Evolutionary conservation across 2,329 filamentous ascomycete genomes (phyloP), one percentile per base, ranked within the genome.

Genomic region (Colletotrichum abscissum): DNA sequence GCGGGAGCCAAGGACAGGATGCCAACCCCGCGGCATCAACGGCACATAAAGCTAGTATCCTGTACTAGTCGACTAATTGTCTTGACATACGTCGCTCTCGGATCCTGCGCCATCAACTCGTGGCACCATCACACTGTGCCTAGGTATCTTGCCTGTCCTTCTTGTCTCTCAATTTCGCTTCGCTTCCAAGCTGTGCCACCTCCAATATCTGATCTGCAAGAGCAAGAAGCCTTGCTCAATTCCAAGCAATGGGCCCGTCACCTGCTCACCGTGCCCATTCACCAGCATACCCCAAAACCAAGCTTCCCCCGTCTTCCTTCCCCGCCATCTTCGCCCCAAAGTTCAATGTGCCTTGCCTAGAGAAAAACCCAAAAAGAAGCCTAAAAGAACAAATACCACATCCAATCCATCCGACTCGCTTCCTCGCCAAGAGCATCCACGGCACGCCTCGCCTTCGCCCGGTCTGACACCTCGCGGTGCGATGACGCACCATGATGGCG

Each of bases 11-110:
- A 55, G 46, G 19, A 30, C 5, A 55, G n/a, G 52, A n/a, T 30
- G 6, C 62, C 24, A 35, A n/a, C 35, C 14, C 49, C 56, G 22
- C 67, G 67, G 60, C 33, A 57, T 33, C 42, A 14, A 28, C 22
- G 46, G 60, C 22, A 60, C 56, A 42, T 22, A 60, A 55, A 16
- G 66, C 66, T 54, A 63, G 49, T 49, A 19, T 2, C 2, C 11
- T 14, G 56, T 24, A 66, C 62, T 30, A 16, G 59, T 26, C 16
- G 30, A 56, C 35, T 11, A 49, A 73, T 54, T 73, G 70, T 73
- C 70, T 73, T 73, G 70, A 70, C 70, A 62, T 73, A 73, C 70
- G 67, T 73, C 70, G 67, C 12, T 59, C 38, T 57, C 19, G 55
- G 4, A 62, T 65, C 66, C 70, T 73, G 59, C 59, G 22, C 46